Conservation (phyloP, 768 basidiomycete genomes). For the Agrocybe praecox region DNA sequence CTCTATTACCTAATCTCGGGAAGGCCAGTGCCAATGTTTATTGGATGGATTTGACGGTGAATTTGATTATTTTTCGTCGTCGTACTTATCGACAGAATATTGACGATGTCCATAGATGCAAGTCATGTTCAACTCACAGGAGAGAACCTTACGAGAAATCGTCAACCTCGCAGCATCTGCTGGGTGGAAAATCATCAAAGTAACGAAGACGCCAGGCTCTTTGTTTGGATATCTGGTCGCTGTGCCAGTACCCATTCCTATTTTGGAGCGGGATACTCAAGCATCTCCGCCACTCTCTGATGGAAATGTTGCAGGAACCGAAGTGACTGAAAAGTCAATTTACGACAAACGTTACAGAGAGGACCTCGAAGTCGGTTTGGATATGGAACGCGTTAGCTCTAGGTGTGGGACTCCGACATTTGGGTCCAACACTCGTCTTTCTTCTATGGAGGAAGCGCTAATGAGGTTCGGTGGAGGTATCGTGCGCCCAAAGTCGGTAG, state of each 20-base stretch:
- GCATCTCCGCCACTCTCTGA: conserved; percentile 9
- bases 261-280: conserved; percentile 8
- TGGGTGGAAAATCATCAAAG: conserved; percentile 63
- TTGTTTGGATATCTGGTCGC: conserved; percentile 75
- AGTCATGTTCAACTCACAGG: conserved; percentile 66
- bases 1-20: conserved; percentile 74
- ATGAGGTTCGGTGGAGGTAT: conserved; percentile 38
- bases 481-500: conserved; percentile 17
- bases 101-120: conserved; percentile 54
- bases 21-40: conserved; percentile 72
- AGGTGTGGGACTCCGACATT: conserved; percentile 66
- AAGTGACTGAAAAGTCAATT: neutral
- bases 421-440: conserved; percentile 52
- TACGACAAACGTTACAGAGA: conserved; percentile 3
- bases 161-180: conserved; percentile 53
- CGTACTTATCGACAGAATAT: neutral
- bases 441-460: conserved; percentile 46
- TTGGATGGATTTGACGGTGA: conserved; percentile 70
- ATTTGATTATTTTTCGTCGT: conserved; percentile 12
- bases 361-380: conserved; percentile 29
- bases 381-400: conserved; percentile 47
- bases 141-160: conserved; percentile 69
- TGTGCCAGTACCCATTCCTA: conserved; percentile 57
- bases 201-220: conserved; percentile 60
- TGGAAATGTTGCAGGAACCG: too few species aligned